phyloP scores from a whole-genome alignment of 164 flowering plant species.

The Magnolia kwangsiensis region DNA sequence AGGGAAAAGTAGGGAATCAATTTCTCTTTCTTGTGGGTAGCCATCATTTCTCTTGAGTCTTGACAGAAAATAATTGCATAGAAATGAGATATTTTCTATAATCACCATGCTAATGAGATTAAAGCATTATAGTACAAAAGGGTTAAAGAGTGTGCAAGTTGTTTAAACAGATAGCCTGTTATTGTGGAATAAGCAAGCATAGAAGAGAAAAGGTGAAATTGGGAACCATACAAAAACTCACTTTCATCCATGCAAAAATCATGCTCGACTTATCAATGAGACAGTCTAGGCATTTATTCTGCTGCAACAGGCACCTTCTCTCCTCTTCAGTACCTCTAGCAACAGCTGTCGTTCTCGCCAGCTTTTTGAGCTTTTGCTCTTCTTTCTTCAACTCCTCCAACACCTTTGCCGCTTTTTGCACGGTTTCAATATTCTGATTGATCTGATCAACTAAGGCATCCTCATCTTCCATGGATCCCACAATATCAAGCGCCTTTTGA shows the following conservation, averaged over 20 bases:
- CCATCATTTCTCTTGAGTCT: too few relatives aligned
- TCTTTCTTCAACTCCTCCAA: conserved; percentile 66
- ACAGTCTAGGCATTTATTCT: conserved; percentile 56
- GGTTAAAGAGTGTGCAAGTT: too few relatives aligned
- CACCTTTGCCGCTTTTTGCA: conserved; percentile 54
- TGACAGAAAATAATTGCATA: too few relatives aligned
- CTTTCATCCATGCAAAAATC: conserved; percentile 72
- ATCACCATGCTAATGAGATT: not conserved
- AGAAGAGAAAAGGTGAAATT: not conserved
- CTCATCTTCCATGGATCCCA: conserved; percentile 88
- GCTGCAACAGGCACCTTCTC: conserved; percentile 62
- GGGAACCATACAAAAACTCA: conserved; percentile 17
- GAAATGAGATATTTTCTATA: too few relatives aligned
- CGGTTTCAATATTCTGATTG: conserved; percentile 53
- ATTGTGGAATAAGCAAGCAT: not conserved
- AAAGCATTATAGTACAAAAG: not conserved
- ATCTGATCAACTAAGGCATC: conserved; percentile 64
- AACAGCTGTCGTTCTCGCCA: conserved; percentile 37
- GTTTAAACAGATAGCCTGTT: not conserved
- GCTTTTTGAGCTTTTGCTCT: conserved; percentile 81
- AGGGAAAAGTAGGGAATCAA: too few relatives aligned
- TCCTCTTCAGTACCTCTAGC: conserved; percentile 60
- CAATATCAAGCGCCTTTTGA: conserved; percentile 69
- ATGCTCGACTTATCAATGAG: conserved; percentile 75
- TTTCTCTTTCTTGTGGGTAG: too few relatives aligned